Base-by-base conservation (phyloP, 805 yeast species). In the Starmerella tilneyi region DNA sequence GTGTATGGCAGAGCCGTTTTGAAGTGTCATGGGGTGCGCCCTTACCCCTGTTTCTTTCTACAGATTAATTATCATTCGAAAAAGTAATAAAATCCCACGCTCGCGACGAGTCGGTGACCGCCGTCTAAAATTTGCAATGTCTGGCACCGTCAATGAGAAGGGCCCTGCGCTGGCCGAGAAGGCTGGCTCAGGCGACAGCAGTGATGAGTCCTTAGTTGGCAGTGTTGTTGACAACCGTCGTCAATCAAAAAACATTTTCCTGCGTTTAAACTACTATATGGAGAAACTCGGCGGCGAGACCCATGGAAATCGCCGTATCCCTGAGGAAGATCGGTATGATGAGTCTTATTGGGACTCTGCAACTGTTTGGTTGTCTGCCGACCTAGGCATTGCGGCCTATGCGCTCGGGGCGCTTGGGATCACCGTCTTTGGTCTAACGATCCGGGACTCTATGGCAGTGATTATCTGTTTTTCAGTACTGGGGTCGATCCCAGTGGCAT, bases 311-410 rank as follows among this genome's bases (percentile, higher is more conserved):
- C 94, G 84, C 57, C 70, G 81, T 33, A 74, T 88, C 46, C 76
- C 83, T 8, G 94, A 81, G 50, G 82, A 79, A 36, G 89, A 84
- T 63, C 79, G 84, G 61, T 71, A 73, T 37, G 84, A 79, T 50
- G 72, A 71, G 36, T 77, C 83, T 29, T 59, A 81, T 49, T 68
- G 75, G 66, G 75, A 74, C 53, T 82, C 92, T 24, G 84, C 85
- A 36, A 70, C 88, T 41, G 82, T 86, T 89, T 86, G 95, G 94
- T 72, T 81, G 56, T 81, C 94, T 7, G 94, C 94, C 29, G 85
- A 86, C 65, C 70, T 84, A 73, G 94, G 84, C 46, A 75, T 86
- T 58, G 85, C 95, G 17, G 76, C 95, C 15, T 77, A 75, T 56
- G 70, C 94, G 8, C 67, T 84, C 40, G 96, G 96, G 62, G 81